Evolutionary conservation across 2,329 filamentous ascomycete species (phyloP), one percentile per base, ranked within the genome.

Genomic region (Botrytis fabae): DNA sequence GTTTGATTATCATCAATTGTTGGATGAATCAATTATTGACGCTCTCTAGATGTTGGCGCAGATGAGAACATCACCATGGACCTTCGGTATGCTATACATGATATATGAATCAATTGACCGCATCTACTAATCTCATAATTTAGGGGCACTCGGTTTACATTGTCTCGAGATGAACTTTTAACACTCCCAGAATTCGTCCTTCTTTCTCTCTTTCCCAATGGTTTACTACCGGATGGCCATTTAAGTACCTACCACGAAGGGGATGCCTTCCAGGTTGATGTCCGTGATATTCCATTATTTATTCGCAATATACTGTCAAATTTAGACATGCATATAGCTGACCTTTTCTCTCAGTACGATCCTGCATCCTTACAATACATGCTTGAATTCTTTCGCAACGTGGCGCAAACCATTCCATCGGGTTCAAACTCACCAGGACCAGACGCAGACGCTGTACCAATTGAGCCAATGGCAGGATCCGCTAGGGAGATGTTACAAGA

Each of bases 151-250:
- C 91, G 93, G 78, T 99, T 99, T 82, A 95, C 95, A 28, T 89
- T 99, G 68, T 98, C 95, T 22, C 88, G 96, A 81, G 96, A 99
- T 81, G 96, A 99, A 83, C 88, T 99, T 70, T 86, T 99, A 76
- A 99, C 96, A 16, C 87, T 99, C 66, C 96, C 96, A 70, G 96
- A 99, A 85, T 99, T 99, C 80, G 96, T 99, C 63, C 88, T 99
- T 62, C 86, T 99, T 59, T 99, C 96, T n/a, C 87, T 99, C 59
- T 99, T 99, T 79, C 96, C 96, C 57, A 99, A 99, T 81, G 96
- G 96, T n/a, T 88, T 99, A 38, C 94, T 99, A 75, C 96, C 96
- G 8, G 96, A 99, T 82, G 95, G 95, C 25, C 95, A 98, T 80
- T 93, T 97, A 90, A 96, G 93, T 80, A 92, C 93, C 70, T 97